Evolutionary conservation across 169 alveolate species (phyloP).

Genomic region (Plasmodium relictum): DNA sequence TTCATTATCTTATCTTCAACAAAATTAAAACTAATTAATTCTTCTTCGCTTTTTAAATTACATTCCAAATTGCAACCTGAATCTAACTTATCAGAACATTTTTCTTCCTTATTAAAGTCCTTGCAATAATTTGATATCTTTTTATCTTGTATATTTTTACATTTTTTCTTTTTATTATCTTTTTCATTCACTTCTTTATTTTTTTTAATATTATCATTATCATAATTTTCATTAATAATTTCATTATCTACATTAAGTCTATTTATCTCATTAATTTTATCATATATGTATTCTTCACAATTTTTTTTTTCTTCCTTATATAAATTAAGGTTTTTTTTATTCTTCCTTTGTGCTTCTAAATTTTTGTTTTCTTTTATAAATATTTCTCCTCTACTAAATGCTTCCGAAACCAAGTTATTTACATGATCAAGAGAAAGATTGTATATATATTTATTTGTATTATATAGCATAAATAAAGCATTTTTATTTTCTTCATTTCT

Average conservation of each 20-base stretch:
- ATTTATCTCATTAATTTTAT: neutral
- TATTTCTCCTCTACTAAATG: constrained; percentile 3
- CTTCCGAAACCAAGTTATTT: constrained; percentile 26
- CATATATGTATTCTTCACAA: neutral
- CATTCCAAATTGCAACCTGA: neutral
- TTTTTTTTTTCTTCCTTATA: constrained; percentile 1
- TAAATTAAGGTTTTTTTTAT: neutral
- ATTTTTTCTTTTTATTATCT: neutral
- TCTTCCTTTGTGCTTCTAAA: neutral
- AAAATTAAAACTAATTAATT: neutral
- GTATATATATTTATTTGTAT: constrained; percentile 33
- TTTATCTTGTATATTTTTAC: neutral
- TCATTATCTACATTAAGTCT: neutral
- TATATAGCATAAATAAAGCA: constrained; percentile 48
- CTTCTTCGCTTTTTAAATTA: neutral
- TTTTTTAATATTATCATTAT: neutral
- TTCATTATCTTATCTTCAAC: neutral
- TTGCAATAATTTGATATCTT: too few species aligned
- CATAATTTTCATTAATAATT: neutral
- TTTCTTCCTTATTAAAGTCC: neutral
- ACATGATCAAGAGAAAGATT: constrained; percentile 45
- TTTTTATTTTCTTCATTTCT: constrained; percentile 6
- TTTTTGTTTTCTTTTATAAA: neutral
- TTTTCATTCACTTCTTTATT: neutral
- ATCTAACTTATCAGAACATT: neutral